Evolutionary conservation across 345 rosid species (phyloP), one percentile per base, ranked within the genome.

Genomic region (Salix brachista): DNA sequence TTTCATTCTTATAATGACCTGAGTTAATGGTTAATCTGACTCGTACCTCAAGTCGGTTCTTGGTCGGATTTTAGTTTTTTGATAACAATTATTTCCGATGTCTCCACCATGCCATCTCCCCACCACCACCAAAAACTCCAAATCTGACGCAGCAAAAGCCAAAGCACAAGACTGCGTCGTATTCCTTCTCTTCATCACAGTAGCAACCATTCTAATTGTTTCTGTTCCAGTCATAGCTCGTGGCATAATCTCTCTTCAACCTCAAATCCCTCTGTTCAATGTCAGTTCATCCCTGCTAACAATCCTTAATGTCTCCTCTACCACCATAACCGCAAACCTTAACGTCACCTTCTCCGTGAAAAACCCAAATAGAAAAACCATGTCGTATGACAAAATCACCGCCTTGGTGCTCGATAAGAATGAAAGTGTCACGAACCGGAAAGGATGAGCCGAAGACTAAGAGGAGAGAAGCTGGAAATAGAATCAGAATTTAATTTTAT

Each of bases 141-240:
- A 72, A 37, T 32, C 44, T n/a, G 36, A 58, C 75, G 5, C 75
- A 37, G 26, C 19, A 8, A 58, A 48, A 39, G 69, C 66, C 9
- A 11, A 44, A 32, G 61, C 32, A 1, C 66, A 60, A n/a, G 77
- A 75, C 16, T 75, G 77, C 77, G 6, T 65, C 48, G 34, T 48
- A 8, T 68, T 54, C 25, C 3, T 75, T 26, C 48, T 75, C n/a
- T 48, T 65, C 17, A 25, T 75, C 46, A 30, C 61, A 19, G 19
- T n/a, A n/a, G 34, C 56, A 16, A 44, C 23, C 23, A 28, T 46
- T 0, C 14, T 75, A 65, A 7, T 75, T 60, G 50, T 44, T 18
- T 39, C 36, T 5, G 56, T 56, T 14, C 77, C 77, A 6, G 65
- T 62, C 8, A 17, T 66, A 17, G 13, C 30, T 13, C 39, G 48